Evolutionary conservation across 495 filamentous ascomycete genomes (phyloP).

Genomic region (Collariella sp.): DNA sequence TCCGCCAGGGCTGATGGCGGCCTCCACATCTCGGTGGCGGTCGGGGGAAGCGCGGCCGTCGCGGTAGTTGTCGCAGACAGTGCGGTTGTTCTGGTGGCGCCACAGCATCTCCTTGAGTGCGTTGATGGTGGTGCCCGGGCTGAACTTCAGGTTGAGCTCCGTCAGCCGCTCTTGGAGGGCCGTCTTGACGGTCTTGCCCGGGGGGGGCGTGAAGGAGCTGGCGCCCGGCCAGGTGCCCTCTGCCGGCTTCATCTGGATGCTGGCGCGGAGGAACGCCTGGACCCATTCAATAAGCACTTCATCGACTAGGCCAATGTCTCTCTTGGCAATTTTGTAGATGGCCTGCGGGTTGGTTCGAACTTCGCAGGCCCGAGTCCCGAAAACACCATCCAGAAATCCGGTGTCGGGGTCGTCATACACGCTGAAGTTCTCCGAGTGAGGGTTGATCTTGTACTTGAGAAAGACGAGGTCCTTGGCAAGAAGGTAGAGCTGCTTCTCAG

Average conservation of each 20-base stretch:
- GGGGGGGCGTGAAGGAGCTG: background rate
- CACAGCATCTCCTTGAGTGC: background rate
- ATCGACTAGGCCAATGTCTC: background rate
- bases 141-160: slow-evolving; percentile 8
- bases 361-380: background rate
- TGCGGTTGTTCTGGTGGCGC: background rate
- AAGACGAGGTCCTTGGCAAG: slow-evolving; percentile 8
- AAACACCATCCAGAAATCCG: background rate
- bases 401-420: too few relatives aligned
- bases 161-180: background rate
- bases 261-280: background rate
- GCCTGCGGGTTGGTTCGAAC: background rate
- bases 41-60: slow-evolving; percentile 10
- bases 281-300: background rate
- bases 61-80: slow-evolving; percentile 3
- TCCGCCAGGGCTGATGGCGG: background rate
- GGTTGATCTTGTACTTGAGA: slow-evolving; percentile 1
- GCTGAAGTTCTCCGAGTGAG: background rate
- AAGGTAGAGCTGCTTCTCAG: background rate
- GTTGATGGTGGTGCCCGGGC: background rate
- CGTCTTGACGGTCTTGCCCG: background rate
- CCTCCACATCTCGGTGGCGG: background rate
- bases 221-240: background rate
- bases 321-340: background rate
- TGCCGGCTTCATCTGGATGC: background rate